Conservation (phyloP, 2,329 filamentous ascomycete genomes). For the Immersiporthe knoxdaviesiana region DNA sequence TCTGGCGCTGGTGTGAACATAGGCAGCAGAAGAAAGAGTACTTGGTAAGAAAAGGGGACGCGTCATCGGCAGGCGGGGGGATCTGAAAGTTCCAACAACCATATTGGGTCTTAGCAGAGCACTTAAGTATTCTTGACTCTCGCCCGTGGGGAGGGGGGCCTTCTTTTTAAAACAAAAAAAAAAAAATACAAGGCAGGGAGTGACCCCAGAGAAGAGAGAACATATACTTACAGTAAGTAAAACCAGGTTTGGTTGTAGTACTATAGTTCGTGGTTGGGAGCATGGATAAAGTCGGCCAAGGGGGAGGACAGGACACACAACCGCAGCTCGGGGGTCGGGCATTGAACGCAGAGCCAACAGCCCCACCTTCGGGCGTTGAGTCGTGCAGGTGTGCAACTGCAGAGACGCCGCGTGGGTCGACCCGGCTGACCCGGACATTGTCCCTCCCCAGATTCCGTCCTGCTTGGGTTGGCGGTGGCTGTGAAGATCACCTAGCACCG, state of each 20-base stretch:
- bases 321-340: slow-evolving; percentile 13
- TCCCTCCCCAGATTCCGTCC: slow-evolving; percentile 1
- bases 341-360: neutral
- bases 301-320: neutral
- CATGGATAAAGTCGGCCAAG: neutral
- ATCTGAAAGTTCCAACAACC: slow-evolving; percentile 1
- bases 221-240: neutral
- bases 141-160: slow-evolving; percentile 2
- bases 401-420: neutral
- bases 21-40: neutral
- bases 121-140: slow-evolving; percentile 24
- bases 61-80: slow-evolving; percentile 34
- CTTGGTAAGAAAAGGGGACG: slow-evolving; percentile 25
- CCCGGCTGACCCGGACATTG: slow-evolving; percentile 9
- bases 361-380: slow-evolving; percentile 16
- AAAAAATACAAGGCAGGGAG: too few relatives aligned
- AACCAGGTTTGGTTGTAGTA: neutral
- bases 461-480: slow-evolving; percentile 11
- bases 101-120: slow-evolving; percentile 6
- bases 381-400: neutral
- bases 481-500: slow-evolving; percentile 6
- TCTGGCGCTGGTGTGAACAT: neutral
- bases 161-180: neutral
- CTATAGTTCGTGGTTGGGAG: neutral
- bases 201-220: neutral